Evolutionary conservation across 352 stramenopile genomes (phyloP).

Genomic region (Pythium aphanidermatum): DNA sequence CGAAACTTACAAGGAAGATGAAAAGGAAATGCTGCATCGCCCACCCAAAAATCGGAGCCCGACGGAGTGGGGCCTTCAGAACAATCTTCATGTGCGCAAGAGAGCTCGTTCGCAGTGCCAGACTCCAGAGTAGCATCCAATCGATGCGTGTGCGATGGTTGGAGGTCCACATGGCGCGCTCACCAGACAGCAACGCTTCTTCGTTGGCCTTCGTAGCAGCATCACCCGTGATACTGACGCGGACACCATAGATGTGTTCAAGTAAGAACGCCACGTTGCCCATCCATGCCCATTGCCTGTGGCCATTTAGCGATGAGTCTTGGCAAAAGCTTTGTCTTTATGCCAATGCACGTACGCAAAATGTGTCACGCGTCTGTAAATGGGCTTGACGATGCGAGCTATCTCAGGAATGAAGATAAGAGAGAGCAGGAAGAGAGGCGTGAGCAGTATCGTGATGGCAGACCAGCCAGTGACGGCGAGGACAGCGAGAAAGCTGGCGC

Average conservation of each 20-base stretch:
- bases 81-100: conserved; percentile 62
- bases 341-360: conserved; percentile 56
- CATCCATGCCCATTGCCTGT: conserved; percentile 79
- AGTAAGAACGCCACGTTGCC: conserved; percentile 58
- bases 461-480: conserved; percentile 53
- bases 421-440: conserved; percentile 45
- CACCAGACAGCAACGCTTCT: conserved; percentile 25
- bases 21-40: conserved; percentile 85
- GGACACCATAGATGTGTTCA: conserved; percentile 56
- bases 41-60: conserved; percentile 76
- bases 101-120: conserved; percentile 45
- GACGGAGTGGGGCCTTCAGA: conserved; percentile 68
- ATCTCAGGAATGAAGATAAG: conserved; percentile 20
- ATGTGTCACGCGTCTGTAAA: conserved; percentile 49
- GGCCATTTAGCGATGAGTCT: conserved; percentile 2
- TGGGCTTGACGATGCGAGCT: conserved; percentile 12
- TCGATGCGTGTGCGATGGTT: conserved; percentile 84
- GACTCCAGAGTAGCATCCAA: conserved; percentile 79
- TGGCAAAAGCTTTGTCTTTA: no score
- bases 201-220: conserved; percentile 49
- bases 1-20: conserved; percentile 78
- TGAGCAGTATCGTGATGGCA: conserved; percentile 43
- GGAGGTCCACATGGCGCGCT: conserved; percentile 64
- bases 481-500: conserved; percentile 41
- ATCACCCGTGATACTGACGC: conserved; percentile 54